Evolutionary conservation across 352 stramenopile species (phyloP).

Genomic region (Phytophthora citrophthora): DNA sequence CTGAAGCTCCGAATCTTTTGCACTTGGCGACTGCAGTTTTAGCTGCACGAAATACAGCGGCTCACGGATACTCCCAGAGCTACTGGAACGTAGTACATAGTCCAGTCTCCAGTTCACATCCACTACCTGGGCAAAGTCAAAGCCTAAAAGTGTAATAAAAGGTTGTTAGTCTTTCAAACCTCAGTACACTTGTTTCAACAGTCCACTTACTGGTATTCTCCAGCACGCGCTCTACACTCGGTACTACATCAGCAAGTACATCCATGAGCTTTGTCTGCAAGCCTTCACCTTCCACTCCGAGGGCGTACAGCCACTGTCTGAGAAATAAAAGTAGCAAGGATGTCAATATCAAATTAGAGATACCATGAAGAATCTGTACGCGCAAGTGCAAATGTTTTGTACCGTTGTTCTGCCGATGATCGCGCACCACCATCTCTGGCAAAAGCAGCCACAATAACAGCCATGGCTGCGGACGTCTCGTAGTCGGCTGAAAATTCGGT

Average conservation of each 20-base stretch:
- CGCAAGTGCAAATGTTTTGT: neutral
- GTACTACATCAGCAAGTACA: conserved; percentile 20
- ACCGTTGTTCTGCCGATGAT: conserved; percentile 23
- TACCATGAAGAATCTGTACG: neutral
- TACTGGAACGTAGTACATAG: conserved; percentile 67
- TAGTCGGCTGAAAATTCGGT: conserved; percentile 3
- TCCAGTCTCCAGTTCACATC: conserved; percentile 77
- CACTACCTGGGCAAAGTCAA: conserved; percentile 79
- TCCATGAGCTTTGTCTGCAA: conserved; percentile 33
- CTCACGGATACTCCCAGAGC: conserved; percentile 58
- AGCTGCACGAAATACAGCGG: conserved; percentile 74
- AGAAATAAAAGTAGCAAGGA: neutral
- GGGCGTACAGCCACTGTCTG: conserved; percentile 36
- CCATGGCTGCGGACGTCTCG: conserved; percentile 38
- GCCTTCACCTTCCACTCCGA: conserved; percentile 39
- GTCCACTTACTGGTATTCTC: conserved; percentile 38
- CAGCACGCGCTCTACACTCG: conserved; percentile 37
- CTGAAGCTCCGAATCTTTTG: conserved; percentile 28
- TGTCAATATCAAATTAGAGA: conserved; percentile 22
- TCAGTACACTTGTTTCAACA: neutral
- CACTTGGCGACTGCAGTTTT: conserved; percentile 56
- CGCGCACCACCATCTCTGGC: conserved; percentile 23
- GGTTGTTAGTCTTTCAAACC: neutral
- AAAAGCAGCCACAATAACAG: conserved; percentile 30
- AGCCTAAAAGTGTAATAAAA: conserved; percentile 34